Percentiles rank a stretch among this genome's conserved stretches.
Evolutionary conservation across 257 asterid genomes (phyloP).

Genomic region (Nyctanthes arbortristis): DNA sequence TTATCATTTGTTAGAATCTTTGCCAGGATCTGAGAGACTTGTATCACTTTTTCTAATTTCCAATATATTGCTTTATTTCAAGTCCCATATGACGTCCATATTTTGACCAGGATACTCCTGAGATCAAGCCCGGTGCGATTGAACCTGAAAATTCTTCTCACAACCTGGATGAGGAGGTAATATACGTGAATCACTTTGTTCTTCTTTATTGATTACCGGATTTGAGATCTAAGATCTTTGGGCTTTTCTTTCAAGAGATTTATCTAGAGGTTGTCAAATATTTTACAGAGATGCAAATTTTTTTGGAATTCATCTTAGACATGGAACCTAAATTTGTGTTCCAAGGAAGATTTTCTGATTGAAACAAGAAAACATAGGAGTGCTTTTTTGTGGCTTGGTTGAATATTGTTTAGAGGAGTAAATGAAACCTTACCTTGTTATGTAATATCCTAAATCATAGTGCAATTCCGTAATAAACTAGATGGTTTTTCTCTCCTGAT

Average conservation of each 20-base stretch:
- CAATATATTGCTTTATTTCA: background rate
- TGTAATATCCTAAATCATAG: background rate
- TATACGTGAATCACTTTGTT: constrained; percentile 5
- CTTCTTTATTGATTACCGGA: background rate
- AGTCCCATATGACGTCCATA: constrained; percentile 12
- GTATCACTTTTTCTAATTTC: background rate
- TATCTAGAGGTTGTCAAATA: background rate
- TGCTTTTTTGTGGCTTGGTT: background rate
- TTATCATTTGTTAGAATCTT: background rate
- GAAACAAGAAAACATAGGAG: background rate
- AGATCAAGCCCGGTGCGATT: constrained; percentile 36
- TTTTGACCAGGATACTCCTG: constrained; percentile 37
- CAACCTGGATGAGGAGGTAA: constrained; percentile 37
- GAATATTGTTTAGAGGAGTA: background rate
- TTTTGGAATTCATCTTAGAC: background rate
- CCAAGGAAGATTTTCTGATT: background rate
- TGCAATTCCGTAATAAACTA: background rate
- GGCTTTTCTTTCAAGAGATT: constrained; percentile 10
- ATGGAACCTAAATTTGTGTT: background rate
- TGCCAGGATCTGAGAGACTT: background rate
- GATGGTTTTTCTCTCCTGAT: constrained; percentile 1
- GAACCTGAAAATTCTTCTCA: constrained; percentile 32
- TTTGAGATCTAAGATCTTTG: constrained; percentile 15
- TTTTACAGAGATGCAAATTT: background rate
- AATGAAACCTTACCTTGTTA: constrained; percentile 1